Base-by-base conservation (phyloP, 176 grass and related monocot genomes). In the Oryza australiensis region DNA sequence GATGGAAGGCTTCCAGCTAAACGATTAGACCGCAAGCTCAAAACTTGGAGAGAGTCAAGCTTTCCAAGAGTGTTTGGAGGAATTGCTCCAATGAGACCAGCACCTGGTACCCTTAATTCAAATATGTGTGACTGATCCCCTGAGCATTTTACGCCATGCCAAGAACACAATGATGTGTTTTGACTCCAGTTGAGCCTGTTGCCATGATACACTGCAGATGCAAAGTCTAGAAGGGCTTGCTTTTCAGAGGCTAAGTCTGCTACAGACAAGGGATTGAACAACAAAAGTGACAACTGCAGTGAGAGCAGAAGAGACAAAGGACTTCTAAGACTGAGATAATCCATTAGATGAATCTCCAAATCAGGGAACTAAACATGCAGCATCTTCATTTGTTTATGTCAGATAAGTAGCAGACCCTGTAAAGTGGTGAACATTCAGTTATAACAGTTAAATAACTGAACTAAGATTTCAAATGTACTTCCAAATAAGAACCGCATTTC, bases 11-110 rank as follows among this genome's bases (percentile, higher is more conserved):
- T 86, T 82, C 96, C 96, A 12, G 87, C 83, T 22, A 98, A 68
- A 71, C 43, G 82, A 80, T 98, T 98, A 18, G 96, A 98, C 27
- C 96, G 91, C 55, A 98, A 80, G 85, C 96, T 98, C 77, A 98
- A 80, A 75, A 91, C 74, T 85, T 87, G 85, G 38, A 98, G 90
- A 80, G 87, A 80, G 83, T 83, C 82, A 24, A 98, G 87, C 73
- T 91, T 93, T 26, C 93, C 87, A 40, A 98, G 70, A 85, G 87
- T 95, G 68, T 91, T 91, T 64, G 76, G 75, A 85, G 91, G 93
- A 86, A 98, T 88, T 46, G 65, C 65, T 69, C 93, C 96, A 2
- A 86, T 72, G 66, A 98, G 87, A 55, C 91, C 96, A 73, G 85
- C 83, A 73, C 89, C 96, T 23, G 96, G 96, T 35, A 98, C 60